Base-by-base conservation (phyloP, 805 yeast species). In the Kazachstania kunashirensis region DNA sequence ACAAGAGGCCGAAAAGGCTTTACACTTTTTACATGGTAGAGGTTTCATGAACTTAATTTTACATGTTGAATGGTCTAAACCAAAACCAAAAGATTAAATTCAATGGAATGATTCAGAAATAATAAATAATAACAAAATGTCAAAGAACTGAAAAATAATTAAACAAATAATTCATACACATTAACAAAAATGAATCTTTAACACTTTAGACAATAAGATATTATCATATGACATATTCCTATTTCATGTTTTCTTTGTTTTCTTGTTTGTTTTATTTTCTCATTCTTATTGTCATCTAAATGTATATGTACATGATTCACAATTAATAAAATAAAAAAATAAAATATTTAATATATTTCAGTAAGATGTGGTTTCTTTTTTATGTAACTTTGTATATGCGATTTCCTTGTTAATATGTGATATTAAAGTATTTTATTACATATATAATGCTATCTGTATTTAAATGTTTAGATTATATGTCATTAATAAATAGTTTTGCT, bases 21-120 rank as follows among this genome's bases (percentile, higher is more conserved):
- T 81, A 63, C 77, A 81, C 44, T 58, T 59, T 44, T 71, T 86
- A 63, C 72, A 92, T 61, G 96, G 96, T 54, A 81, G 77, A 68
- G 95, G 96, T 71, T 82, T 81, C 73, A 83, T 81, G 73, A 82
- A 79, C 54, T 71, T 89, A 74, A 86, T 89, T 58, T 69, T 82
- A 62, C 70, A 66, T 47, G 71, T 74, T 44, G 80, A 73, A 46
- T 73, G 74, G 73, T 72, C 78, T 25, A 75, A 70, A 55, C 75
- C 62, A 46, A 57, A 53, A 44, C 45, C 47, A 35, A 38, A 29
- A 15, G 30, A 20, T 20, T 38, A 29, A 38, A 24, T 13, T 5
- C n/a, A n/a, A n/a, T n/a, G n/a, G n/a, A n/a, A n/a, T n/a, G n/a
- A n/a, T n/a, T n/a, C n/a, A n/a, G n/a, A n/a, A n/a, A n/a, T n/a